A percentile compares a stretch with the other conserved stretches of the same genome.
phyloP scores from a whole-genome alignment of 2,329 filamentous ascomycete genomes.

The Bipolaris bicolor region DNA sequence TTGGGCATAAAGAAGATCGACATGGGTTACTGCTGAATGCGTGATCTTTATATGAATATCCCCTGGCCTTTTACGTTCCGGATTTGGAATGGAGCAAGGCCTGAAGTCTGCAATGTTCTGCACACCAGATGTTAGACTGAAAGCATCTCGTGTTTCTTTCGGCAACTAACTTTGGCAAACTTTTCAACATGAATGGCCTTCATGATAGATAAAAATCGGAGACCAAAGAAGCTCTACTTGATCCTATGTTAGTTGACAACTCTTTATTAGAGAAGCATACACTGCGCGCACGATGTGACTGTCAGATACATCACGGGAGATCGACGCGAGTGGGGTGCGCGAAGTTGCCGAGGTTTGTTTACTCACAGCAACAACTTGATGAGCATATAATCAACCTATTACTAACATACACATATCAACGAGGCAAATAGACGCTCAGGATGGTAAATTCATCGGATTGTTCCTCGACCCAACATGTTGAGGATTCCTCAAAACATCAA shows the following conservation, averaged over 20 bases:
- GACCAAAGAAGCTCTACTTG: not conserved
- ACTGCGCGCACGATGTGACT: not conserved
- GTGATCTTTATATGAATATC: conserved; percentile 57
- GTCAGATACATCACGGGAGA: not conserved
- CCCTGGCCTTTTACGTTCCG: conserved; percentile 44
- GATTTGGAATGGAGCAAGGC: conserved; percentile 33
- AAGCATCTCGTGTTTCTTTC: not conserved
- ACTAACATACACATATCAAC: not conserved
- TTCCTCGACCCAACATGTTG: not conserved
- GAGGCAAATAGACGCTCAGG: not conserved
- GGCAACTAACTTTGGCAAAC: not conserved
- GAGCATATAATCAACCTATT: too few relatives aligned
- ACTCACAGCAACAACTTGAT: not conserved
- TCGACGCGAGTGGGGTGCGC: not conserved
- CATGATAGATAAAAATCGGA: not conserved
- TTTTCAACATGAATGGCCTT: conserved; percentile 3
- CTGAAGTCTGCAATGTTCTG: conserved; percentile 42
- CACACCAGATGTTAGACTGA: not conserved
- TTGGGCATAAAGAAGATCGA: conserved; percentile 64
- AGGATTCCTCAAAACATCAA: not conserved
- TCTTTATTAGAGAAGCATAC: not conserved
- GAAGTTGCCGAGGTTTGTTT: conserved; percentile 1
- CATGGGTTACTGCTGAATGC: conserved; percentile 65
- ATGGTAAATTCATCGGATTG: too few relatives aligned
- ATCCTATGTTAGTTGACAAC: not conserved